phyloP scores from a whole-genome alignment of 768 basidiomycete genomes.

The Trametes meyenii region DNA sequence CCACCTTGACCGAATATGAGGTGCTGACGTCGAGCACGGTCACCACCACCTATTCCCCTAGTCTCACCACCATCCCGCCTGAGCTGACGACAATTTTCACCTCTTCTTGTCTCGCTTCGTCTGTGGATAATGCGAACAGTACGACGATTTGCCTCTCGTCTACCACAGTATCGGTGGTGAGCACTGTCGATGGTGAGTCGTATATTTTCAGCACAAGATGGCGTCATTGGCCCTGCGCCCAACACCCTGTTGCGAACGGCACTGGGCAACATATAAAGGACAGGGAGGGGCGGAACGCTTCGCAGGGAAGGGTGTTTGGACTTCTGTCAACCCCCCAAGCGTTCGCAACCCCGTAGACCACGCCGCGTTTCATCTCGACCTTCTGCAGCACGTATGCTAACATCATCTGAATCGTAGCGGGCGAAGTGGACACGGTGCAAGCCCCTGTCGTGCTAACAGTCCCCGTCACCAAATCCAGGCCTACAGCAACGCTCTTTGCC shows the following conservation, averaged over 20 bases:
- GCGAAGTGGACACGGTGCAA: constrained; percentile 36
- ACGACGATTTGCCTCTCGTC: constrained; percentile 35
- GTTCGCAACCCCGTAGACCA: no score
- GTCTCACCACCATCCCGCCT: constrained; percentile 36
- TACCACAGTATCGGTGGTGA: constrained; percentile 30
- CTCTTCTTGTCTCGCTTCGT: constrained; percentile 38
- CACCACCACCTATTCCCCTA: constrained; percentile 42
- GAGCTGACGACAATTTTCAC: constrained; percentile 38
- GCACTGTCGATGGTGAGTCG: constrained; percentile 41
- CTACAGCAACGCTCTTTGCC: constrained; percentile 46
- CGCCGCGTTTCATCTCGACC: background rate
- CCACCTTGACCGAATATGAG: constrained; percentile 47
- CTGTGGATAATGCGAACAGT: constrained; percentile 24
- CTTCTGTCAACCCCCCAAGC: no score
- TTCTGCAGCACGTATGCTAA: no score
- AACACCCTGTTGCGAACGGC: no score
- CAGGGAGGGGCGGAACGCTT: background rate
- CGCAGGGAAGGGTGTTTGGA: no score
- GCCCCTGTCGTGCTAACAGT: constrained; percentile 46
- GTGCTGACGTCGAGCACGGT: constrained; percentile 39
- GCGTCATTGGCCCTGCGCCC: background rate
- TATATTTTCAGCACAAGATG: background rate
- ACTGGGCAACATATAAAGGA: no score
- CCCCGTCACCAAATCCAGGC: constrained; percentile 33
- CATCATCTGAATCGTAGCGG: constrained; percentile 17